Percentiles rank a stretch among this genome's conserved stretches.
Evolutionary conservation across 306 rosid species (phyloP).

Genomic region (Mimosa bimucronata): DNA sequence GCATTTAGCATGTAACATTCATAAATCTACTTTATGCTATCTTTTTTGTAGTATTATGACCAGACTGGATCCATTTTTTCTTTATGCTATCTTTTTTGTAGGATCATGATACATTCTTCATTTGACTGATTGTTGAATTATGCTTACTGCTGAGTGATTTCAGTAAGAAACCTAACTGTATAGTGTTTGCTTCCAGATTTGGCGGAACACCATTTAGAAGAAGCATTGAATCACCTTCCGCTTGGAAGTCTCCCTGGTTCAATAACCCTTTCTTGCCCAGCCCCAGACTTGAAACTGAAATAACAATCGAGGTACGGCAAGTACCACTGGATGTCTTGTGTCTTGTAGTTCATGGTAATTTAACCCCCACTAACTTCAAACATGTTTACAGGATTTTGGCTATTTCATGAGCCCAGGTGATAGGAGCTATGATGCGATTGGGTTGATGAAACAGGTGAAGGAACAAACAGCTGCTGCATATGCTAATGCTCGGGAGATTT

Average conservation of each 20-base stretch:
- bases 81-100: too few species aligned
- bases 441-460: conserved; percentile 83
- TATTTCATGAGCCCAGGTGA: conserved; percentile 83
- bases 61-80: background rate
- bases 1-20: conserved; percentile 67
- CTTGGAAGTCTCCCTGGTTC: conserved; percentile 98
- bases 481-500: conserved; percentile 75
- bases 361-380: conserved; percentile 14
- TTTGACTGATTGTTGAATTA: conserved; percentile 5
- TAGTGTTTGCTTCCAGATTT: conserved; percentile 56
- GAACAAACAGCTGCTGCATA: conserved; percentile 90
- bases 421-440: conserved; percentile 88
- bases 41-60: conserved; percentile 1
- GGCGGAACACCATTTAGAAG: conserved; percentile 83
- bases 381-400: conserved; percentile 76
- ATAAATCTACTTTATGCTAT: background rate
- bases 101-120: background rate
- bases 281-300: conserved; percentile 80
- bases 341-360: background rate
- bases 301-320: conserved; percentile 81
- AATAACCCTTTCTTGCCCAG: conserved; percentile 74
- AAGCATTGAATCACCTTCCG: conserved; percentile 95
- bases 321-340: conserved; percentile 11
- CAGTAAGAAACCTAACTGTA: background rate
- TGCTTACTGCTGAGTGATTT: conserved; percentile 11